phyloP scores from a whole-genome alignment of 2,329 filamentous ascomycete species.

The Fusarium virguliforme region DNA sequence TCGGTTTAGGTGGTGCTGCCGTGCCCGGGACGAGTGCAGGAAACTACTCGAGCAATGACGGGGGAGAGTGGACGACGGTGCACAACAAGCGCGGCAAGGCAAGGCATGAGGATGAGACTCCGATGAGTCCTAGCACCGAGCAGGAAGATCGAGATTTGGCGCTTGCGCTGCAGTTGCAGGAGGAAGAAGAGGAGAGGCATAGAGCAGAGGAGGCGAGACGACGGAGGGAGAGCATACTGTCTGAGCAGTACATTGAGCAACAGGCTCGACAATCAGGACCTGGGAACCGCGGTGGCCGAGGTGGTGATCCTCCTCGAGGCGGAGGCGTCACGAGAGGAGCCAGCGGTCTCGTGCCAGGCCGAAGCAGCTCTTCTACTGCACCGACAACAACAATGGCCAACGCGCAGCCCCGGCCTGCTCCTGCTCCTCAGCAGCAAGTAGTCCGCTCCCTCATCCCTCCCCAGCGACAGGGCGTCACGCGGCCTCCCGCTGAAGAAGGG shows the following conservation, averaged over 20 bases:
- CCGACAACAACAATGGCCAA: slow-evolving; percentile 39
- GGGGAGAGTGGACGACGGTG: slow-evolving; percentile 71
- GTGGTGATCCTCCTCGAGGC: slow-evolving; percentile 19
- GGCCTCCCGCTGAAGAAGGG: slow-evolving; percentile 56
- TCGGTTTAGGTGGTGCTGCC: slow-evolving; percentile 69
- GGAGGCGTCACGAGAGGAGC: slow-evolving; percentile 41
- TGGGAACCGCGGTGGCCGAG: slow-evolving; percentile 46
- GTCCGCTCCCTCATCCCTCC: slow-evolving; percentile 63
- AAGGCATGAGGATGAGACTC: slow-evolving; percentile 47
- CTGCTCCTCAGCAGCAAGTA: slow-evolving; percentile 50
- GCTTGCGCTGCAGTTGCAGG: slow-evolving; percentile 91
- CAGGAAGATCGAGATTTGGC: slow-evolving; percentile 91
- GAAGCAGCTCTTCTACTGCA: slow-evolving; percentile 47
- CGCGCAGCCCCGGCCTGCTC: slow-evolving; percentile 37
- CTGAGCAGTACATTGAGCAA: slow-evolving; percentile 79
- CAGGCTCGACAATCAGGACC: slow-evolving; percentile 63
- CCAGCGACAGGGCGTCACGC: slow-evolving; percentile 57
- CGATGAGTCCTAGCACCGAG: slow-evolving; percentile 65
- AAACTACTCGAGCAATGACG: slow-evolving; percentile 40
- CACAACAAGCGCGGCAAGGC: slow-evolving; percentile 56
- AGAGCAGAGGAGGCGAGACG: slow-evolving; percentile 76
- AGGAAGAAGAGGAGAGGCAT: slow-evolving; percentile 89
- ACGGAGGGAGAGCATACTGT: slow-evolving; percentile 76
- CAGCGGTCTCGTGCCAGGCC: slow-evolving; percentile 44
- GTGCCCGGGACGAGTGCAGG: slow-evolving; percentile 37